Percentiles rank a stretch among this genome's conserved stretches.
Conservation (phyloP, 805 yeast genomes). For the Kodamaea hsintzibuensis region DNA sequence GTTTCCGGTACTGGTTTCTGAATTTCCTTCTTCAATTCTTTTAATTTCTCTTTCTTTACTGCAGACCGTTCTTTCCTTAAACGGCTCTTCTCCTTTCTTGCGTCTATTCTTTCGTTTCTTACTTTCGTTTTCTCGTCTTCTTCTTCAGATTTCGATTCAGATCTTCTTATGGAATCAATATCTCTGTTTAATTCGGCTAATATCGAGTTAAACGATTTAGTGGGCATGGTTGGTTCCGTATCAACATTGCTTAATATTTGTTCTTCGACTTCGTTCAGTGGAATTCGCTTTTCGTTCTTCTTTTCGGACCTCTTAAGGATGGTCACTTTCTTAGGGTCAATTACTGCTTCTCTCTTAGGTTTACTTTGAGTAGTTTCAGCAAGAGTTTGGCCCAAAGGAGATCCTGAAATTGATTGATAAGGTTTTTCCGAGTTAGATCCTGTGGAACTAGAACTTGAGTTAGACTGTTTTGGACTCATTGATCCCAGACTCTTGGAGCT, state of each 20-base stretch:
- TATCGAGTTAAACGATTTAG: background rate
- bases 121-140: background rate
- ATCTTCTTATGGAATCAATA: background rate
- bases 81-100: background rate
- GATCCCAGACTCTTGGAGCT: background rate
- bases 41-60: background rate
- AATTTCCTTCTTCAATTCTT: background rate
- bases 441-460: background rate
- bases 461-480: background rate
- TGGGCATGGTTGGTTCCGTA: background rate
- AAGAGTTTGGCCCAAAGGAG: background rate
- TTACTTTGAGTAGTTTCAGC: background rate
- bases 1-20: background rate
- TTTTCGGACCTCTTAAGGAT: background rate
- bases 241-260: background rate
- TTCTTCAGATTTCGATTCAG: background rate
- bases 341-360: background rate
- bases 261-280: background rate
- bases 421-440: background rate
- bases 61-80: background rate
- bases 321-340: slow-evolving; percentile 1
- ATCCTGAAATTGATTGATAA: no score
- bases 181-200: slow-evolving; percentile 6
- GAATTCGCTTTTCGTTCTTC: background rate
- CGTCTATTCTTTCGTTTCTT: background rate